phyloP scores from a whole-genome alignment of 2,329 filamentous ascomycete genomes.

The Beauveria scarabaeidicola region DNA sequence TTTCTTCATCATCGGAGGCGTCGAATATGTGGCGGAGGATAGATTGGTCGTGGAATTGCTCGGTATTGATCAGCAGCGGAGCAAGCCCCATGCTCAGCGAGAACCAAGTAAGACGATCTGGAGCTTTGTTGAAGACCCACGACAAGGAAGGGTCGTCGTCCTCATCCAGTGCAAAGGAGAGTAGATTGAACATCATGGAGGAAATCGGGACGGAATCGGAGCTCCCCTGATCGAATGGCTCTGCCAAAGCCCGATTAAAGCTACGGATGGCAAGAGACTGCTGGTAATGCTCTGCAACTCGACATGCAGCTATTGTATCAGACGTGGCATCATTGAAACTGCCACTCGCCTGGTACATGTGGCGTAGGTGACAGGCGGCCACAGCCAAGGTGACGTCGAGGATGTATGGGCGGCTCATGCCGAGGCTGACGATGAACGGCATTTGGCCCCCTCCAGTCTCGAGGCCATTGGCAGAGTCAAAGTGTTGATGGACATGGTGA shows the following conservation, averaged over 20 bases:
- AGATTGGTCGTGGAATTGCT: constrained; percentile 14
- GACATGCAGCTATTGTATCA: not conserved
- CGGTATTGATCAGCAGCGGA: constrained; percentile 16
- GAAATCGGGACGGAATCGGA: constrained; percentile 19
- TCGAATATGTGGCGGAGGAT: constrained; percentile 14
- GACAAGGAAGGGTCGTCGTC: constrained; percentile 13
- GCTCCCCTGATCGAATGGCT: constrained; percentile 14
- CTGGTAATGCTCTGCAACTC: constrained; percentile 18
- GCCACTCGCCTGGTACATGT: constrained; percentile 12
- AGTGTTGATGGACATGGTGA: constrained; percentile 13
- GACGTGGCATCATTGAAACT: not conserved
- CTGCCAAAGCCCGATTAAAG: constrained; percentile 16
- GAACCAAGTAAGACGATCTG: constrained; percentile 17
- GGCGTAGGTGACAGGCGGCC: constrained; percentile 18
- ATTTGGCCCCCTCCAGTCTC: constrained; percentile 6
- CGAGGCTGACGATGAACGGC: constrained; percentile 11
- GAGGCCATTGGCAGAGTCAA: constrained; percentile 1
- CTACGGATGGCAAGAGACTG: constrained; percentile 15
- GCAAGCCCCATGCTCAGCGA: constrained; percentile 18
- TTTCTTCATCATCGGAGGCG: constrained; percentile 12
- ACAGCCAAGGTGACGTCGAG: constrained; percentile 18
- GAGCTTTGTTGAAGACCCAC: constrained; percentile 16
- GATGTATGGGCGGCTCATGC: constrained; percentile 15
- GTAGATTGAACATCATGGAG: constrained; percentile 18
- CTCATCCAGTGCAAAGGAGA: constrained; percentile 15